These are phyloP conservation scores for Pestalotiopsis sp. DNA, from an alignment of 2,329 filamentous ascomycete species.

Conservation along the genomic window DNA sequence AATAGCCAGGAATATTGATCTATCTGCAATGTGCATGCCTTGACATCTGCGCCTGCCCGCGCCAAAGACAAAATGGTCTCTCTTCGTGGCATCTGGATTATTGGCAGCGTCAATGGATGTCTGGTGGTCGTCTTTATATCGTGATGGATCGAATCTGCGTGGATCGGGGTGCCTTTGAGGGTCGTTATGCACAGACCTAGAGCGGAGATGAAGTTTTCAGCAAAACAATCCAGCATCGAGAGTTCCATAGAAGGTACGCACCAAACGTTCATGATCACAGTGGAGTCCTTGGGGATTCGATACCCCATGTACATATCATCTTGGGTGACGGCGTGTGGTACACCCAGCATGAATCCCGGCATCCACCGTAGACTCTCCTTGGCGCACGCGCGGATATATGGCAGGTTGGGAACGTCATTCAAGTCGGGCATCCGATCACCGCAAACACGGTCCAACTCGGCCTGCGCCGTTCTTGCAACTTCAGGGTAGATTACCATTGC, in stretches of 20 bases:
- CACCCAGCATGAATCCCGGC: constrained; percentile 36
- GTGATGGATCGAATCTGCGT: constrained; percentile 40
- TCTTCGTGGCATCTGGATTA: constrained; percentile 41
- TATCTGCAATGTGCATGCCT: constrained; percentile 57
- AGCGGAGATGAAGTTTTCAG: no score
- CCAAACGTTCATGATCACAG: constrained; percentile 40
- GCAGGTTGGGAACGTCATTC: constrained; percentile 48
- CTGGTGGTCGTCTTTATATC: constrained; percentile 23
- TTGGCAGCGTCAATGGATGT: constrained; percentile 29
- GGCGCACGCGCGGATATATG: constrained; percentile 52
- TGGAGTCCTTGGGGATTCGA: constrained; percentile 44
- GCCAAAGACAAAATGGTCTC: constrained; percentile 58
- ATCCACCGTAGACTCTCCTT: constrained; percentile 61
- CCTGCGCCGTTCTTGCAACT: constrained; percentile 50
- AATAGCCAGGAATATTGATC: constrained; percentile 48
- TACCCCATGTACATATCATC: constrained; percentile 46
- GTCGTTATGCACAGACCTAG: constrained; percentile 38
- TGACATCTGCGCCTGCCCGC: constrained; percentile 59
- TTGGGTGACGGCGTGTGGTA: constrained; percentile 46
- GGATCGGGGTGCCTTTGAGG: constrained; percentile 39
- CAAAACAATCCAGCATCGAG: no score
- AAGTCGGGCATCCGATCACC: constrained; percentile 52
- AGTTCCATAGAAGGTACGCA: constrained; percentile 28
- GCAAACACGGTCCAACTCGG: constrained; percentile 55
- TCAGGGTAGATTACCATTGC: constrained; percentile 51